These are phyloP conservation scores for Puccinia polysora DNA, from an alignment of 1,284 basidiomycete genomes.

Conservation along the genomic window DNA sequence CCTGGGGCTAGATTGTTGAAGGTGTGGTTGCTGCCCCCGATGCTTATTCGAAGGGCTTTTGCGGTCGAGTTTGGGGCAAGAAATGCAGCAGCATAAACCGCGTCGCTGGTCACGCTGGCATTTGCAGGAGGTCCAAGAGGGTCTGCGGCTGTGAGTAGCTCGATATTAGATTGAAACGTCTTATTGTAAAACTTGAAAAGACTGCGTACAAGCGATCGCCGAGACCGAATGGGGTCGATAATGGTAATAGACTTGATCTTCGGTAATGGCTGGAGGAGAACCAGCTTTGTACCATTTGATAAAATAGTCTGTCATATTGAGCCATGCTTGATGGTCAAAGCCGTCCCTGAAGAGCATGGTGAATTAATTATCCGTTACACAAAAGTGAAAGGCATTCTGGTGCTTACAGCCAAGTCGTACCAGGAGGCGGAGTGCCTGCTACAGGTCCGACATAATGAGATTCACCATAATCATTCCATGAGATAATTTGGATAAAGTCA, in stretches of 20 bases:
- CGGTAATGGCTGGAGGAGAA: constrained; percentile 18
- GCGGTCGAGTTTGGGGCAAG: constrained; percentile 7
- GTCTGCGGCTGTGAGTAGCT: neutral
- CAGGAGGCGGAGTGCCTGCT: constrained; percentile 3
- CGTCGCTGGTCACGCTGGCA: constrained; percentile 6
- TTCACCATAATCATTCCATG: constrained; percentile 40
- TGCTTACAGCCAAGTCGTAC: constrained; percentile 42
- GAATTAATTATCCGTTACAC: neutral
- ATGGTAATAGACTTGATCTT: constrained; percentile 32
- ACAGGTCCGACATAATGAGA: constrained; percentile 31
- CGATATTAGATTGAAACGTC: neutral
- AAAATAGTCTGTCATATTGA: constrained; percentile 41
- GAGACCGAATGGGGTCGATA: constrained; percentile 36
- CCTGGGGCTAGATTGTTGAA: constrained; percentile 9
- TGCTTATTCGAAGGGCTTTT: constrained; percentile 2
- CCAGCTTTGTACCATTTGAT: constrained; percentile 43
- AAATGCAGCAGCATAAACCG: constrained; percentile 22
- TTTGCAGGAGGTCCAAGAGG: constrained; percentile 15
- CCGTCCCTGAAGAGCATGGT: neutral
- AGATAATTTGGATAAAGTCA: constrained; percentile 39
- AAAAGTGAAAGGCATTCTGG: neutral
- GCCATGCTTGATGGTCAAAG: constrained; percentile 37
- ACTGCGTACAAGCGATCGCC: constrained; percentile 16
- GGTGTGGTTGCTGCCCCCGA: neutral
- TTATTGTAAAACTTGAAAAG: neutral